Conservation (phyloP, 2,329 filamentous ascomycete species). For the Neopestalotiopsis sp. region DNA sequence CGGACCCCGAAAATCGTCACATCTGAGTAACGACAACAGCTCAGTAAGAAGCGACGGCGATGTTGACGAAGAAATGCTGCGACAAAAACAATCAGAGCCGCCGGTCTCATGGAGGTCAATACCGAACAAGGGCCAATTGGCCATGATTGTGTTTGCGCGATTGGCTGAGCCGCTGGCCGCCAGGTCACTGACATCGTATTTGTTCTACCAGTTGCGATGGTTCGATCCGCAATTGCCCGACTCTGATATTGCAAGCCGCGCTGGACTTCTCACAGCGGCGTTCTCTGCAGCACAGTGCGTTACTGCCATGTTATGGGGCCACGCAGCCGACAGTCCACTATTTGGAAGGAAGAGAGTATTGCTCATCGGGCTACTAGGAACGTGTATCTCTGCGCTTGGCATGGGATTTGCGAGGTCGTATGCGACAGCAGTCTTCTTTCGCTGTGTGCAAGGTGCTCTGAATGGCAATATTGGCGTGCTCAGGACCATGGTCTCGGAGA, state of each 20-base stretch:
- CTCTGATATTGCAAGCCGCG: slow-evolving; percentile 60
- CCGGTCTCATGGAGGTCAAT: slow-evolving; percentile 20
- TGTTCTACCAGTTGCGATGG: slow-evolving; percentile 11
- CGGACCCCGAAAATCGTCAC: neutral
- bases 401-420: slow-evolving; percentile 65
- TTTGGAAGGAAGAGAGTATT: slow-evolving; percentile 67
- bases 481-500: slow-evolving; percentile 76
- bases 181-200: slow-evolving; percentile 5
- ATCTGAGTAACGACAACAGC: no score
- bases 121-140: slow-evolving; percentile 15
- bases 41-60: neutral
- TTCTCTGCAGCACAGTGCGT: slow-evolving; percentile 74
- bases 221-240: slow-evolving; percentile 6
- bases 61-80: neutral
- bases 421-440: slow-evolving; percentile 32
- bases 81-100: slow-evolving; percentile 4
- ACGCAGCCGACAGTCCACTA: slow-evolving; percentile 57
- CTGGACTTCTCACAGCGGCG: slow-evolving; percentile 69
- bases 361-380: slow-evolving; percentile 67
- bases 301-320: slow-evolving; percentile 71
- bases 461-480: slow-evolving; percentile 79
- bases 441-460: slow-evolving; percentile 66
- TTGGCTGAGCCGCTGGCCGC: neutral
- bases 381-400: slow-evolving; percentile 66
- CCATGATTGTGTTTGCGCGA: slow-evolving; percentile 11